phyloP scores from a whole-genome alignment of 2,329 filamentous ascomycete species.

The Fusarium albosuccineum region DNA sequence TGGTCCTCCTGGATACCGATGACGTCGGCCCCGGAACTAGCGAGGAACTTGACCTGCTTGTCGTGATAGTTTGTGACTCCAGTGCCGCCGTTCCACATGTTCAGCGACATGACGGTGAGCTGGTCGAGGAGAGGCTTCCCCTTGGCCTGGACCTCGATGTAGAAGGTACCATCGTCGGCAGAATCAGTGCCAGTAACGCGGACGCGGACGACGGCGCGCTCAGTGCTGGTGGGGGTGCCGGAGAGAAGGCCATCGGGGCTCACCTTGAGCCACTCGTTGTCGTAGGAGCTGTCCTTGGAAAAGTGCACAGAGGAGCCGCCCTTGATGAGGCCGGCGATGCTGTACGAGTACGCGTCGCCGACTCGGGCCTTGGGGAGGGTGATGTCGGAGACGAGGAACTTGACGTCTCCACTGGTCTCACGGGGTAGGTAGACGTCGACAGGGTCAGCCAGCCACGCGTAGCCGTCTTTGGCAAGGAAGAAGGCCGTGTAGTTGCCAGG shows the following conservation, averaged over 20 bases:
- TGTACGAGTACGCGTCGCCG: constrained; percentile 50
- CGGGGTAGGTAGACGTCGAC: constrained; percentile 46
- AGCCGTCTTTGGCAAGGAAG: constrained; percentile 53
- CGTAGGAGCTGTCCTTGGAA: constrained; percentile 37
- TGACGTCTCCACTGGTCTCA: constrained; percentile 32
- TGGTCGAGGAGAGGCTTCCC: constrained; percentile 49
- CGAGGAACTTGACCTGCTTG: constrained; percentile 56
- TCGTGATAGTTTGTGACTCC: constrained; percentile 53
- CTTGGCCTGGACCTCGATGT: constrained; percentile 49
- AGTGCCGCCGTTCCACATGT: constrained; percentile 57
- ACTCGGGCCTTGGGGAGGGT: constrained; percentile 54
- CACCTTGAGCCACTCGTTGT: constrained; percentile 51
- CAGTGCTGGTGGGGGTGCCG: constrained; percentile 49
- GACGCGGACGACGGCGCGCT: constrained; percentile 44
- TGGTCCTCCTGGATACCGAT: constrained; percentile 55
- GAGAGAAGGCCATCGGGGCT: constrained; percentile 50
- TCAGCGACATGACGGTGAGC: constrained; percentile 54
- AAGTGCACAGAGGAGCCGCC: constrained; percentile 46
- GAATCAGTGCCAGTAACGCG: constrained; percentile 46
- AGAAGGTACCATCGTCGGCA: constrained; percentile 46
- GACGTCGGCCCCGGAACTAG: constrained; percentile 50
- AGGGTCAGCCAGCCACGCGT: constrained; percentile 53
- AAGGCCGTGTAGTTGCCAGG: constrained; percentile 53
- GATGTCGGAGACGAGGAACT: constrained; percentile 48
- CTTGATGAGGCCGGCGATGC: constrained; percentile 50